Percentiles rank a stretch among this genome's conserved stretches.
Evolutionary conservation across 352 stramenopile species (phyloP).

Genomic region (Halophytophthora batemanensis): DNA sequence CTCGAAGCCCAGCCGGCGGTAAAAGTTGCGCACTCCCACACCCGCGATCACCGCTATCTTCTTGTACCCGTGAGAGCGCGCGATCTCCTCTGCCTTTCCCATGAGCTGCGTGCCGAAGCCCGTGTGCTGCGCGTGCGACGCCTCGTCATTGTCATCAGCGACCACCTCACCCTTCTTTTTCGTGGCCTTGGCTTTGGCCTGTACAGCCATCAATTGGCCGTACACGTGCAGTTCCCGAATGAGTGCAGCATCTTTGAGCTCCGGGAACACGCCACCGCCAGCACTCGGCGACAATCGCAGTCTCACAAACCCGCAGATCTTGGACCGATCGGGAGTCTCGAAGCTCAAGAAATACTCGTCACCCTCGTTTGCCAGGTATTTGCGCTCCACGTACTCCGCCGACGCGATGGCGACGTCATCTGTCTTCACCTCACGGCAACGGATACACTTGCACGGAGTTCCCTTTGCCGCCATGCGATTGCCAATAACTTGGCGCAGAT

Average conservation of each 20-base stretch:
- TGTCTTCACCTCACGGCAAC: conserved; percentile 90
- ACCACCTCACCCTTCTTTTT: conserved; percentile 26
- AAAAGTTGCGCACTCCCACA: conserved; percentile 91
- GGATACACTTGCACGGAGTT: conserved; percentile 85
- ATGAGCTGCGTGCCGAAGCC: conserved; percentile 89
- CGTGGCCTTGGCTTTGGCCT: conserved; percentile 39
- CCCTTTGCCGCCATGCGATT: conserved; percentile 77
- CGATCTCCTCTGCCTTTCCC: conserved; percentile 79
- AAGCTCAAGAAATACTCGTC: conserved; percentile 93
- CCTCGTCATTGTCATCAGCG: conserved; percentile 19
- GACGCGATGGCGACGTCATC: conserved; percentile 74
- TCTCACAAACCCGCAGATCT: conserved; percentile 90
- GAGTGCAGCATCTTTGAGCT: conserved; percentile 76
- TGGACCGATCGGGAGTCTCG: conserved; percentile 84
- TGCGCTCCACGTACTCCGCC: conserved; percentile 66
- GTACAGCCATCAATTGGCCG: conserved; percentile 74
- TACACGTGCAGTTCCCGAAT: conserved; percentile 92
- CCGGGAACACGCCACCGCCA: conserved; percentile 68
- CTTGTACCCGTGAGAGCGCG: conserved; percentile 54
- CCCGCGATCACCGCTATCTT: conserved; percentile 89
- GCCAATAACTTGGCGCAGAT: conserved; percentile 88
- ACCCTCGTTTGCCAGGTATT: conserved; percentile 86
- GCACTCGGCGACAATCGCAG: conserved; percentile 74
- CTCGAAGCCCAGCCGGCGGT: conserved; percentile 86
- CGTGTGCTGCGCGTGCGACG: conserved; percentile 79